A percentile compares a stretch with the other conserved stretches of the same genome.
Conservation (phyloP, 2,329 filamentous ascomycete genomes). For the Knufia petricola region DNA sequence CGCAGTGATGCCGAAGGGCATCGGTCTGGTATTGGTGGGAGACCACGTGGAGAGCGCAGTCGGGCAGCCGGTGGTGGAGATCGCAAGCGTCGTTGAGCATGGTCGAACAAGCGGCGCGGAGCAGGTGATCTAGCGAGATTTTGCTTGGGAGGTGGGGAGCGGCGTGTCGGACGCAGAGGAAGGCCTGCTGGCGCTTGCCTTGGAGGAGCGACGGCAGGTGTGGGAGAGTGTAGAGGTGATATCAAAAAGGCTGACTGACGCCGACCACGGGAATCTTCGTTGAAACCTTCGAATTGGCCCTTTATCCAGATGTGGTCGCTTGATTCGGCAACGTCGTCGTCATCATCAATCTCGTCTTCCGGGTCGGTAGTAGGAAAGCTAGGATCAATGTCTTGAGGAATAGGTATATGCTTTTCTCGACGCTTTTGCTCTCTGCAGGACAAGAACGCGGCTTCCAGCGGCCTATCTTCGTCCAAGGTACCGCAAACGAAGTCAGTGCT, state of each 20-base stretch:
- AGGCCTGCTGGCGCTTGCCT: conserved; percentile 27
- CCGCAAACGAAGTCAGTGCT: conserved; percentile 99
- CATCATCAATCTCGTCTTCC: conserved; percentile 72
- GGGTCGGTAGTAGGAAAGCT: conserved; percentile 93
- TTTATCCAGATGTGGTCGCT: conserved; percentile 53
- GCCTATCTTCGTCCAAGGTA: conserved; percentile 88
- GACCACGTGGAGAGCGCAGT: conserved; percentile 40
- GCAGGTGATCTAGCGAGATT: conserved; percentile 33
- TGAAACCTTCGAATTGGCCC: conserved; percentile 59
- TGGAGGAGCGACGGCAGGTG: conserved; percentile 47
- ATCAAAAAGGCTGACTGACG: conserved; percentile 38
- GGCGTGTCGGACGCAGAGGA: conserved; percentile 32
- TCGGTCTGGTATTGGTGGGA: conserved; percentile 28
- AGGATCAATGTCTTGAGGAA: conserved; percentile 95
- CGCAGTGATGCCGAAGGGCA: conserved; percentile 42
- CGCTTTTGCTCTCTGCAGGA: conserved; percentile 73
- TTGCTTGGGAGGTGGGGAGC: conserved; percentile 29
- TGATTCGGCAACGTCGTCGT: conserved; percentile 51
- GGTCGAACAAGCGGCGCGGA: conserved; percentile 50
- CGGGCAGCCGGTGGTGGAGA: conserved; percentile 59
- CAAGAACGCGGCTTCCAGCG: conserved; percentile 87
- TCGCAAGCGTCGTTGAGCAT: conserved; percentile 60
- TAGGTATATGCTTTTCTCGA: conserved; percentile 66
- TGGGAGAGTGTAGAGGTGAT: conserved; percentile 51
- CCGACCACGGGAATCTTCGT: conserved; percentile 40